A percentile compares a stretch with the other conserved stretches of the same genome.
These are phyloP conservation scores for Populus ilicifolia DNA, from an alignment of 345 rosid species.

Conservation along the genomic window DNA sequence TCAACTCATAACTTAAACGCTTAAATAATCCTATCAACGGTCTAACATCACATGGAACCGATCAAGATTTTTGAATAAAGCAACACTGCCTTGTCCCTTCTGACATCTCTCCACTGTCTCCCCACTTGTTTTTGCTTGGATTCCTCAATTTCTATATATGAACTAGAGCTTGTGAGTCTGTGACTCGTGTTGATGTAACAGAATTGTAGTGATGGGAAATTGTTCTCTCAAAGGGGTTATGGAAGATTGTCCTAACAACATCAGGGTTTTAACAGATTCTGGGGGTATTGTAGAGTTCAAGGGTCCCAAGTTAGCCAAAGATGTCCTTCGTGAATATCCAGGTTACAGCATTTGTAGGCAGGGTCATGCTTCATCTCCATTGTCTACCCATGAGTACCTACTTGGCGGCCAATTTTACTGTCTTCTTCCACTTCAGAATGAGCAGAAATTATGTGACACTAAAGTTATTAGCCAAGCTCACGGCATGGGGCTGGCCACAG, in stretches of 20 bases:
- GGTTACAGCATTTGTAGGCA: constrained; percentile 39
- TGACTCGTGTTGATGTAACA: too few species aligned
- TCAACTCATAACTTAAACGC: neutral
- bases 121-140: constrained; percentile 22
- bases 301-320: constrained; percentile 41
- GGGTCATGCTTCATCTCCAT: constrained; percentile 26
- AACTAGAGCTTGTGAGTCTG: neutral
- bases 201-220: constrained; percentile 44
- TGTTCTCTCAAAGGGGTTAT: constrained; percentile 44
- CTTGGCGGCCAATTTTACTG: constrained; percentile 37
- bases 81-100: constrained; percentile 15
- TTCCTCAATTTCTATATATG: constrained; percentile 14
- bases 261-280: constrained; percentile 36
- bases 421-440: constrained; percentile 43
- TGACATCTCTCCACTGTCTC: constrained; percentile 18
- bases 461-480: neutral
- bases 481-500: neutral
- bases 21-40: constrained; percentile 28
- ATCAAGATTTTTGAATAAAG: constrained; percentile 15
- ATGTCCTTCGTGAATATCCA: constrained; percentile 33
- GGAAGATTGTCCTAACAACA: constrained; percentile 2
- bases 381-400: constrained; percentile 33
- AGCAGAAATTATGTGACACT: neutral
- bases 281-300: constrained; percentile 32
- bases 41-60: constrained; percentile 43